Evolutionary conservation across 306 rosid genomes (phyloP).

Genomic region (Trifolium subterraneum): DNA sequence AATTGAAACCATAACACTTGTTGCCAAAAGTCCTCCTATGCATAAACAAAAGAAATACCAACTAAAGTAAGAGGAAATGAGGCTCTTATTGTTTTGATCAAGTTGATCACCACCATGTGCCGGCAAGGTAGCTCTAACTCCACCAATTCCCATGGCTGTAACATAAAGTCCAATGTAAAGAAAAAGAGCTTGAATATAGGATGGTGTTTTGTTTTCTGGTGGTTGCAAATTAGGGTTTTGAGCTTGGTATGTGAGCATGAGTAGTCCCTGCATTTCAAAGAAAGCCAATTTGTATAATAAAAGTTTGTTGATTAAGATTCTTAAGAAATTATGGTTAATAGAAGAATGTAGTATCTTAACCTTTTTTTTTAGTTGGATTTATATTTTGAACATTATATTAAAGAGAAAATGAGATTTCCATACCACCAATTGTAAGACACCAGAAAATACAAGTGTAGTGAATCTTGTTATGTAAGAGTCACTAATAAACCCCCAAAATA

Average conservation of each 20-base stretch:
- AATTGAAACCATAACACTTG: constrained; percentile 50
- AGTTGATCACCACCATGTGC: constrained; percentile 59
- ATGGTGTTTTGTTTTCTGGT: constrained; percentile 16
- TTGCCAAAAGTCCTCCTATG: constrained; percentile 40
- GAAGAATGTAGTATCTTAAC: too few species aligned
- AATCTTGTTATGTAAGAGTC: constrained; percentile 52
- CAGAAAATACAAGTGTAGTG: constrained; percentile 40
- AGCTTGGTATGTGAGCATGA: constrained; percentile 49
- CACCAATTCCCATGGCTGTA: constrained; percentile 45
- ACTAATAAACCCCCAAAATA: constrained; percentile 50
- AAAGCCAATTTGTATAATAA: too few species aligned
- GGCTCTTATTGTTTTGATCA: constrained; percentile 39
- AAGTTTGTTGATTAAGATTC: too few species aligned
- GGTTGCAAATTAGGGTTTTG: constrained; percentile 10
- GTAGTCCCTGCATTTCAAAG: constrained; percentile 32
- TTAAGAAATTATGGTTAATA: background rate
- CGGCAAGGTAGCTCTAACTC: constrained; percentile 46
- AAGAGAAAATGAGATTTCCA: background rate
- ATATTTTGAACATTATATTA: background rate
- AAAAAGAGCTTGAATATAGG: constrained; percentile 22
- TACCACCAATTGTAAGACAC: constrained; percentile 40
- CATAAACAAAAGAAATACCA: constrained; percentile 51
- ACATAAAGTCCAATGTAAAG: constrained; percentile 44
- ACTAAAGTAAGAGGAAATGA: constrained; percentile 52
- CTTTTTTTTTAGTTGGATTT: background rate